Evolutionary conservation across 768 basidiomycete species (phyloP).

Genomic region (Clitopilus passeckerianus): DNA sequence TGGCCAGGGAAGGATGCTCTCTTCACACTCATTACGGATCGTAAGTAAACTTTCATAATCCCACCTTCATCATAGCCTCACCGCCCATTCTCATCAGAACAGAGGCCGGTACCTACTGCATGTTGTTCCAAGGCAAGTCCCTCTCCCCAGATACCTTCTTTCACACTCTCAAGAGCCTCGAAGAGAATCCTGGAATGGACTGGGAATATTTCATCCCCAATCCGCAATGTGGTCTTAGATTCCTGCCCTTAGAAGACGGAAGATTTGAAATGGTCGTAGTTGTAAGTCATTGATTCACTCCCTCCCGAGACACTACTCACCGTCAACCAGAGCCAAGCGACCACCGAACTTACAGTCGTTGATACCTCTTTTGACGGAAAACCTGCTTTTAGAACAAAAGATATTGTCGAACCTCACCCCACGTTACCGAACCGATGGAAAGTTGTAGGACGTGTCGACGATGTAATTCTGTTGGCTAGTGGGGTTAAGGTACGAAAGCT

Average conservation of each 20-base stretch:
- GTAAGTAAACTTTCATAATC: conserved; percentile 13
- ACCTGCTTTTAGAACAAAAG: conserved; percentile 31
- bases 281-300: neutral
- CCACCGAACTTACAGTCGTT: conserved; percentile 5
- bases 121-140: conserved; percentile 7
- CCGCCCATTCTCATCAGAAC: conserved; percentile 8
- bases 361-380: conserved; percentile 27
- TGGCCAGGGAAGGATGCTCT: conserved; percentile 11
- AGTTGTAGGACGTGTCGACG: conserved; percentile 29
- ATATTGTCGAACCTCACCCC: conserved; percentile 36
- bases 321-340: neutral
- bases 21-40: conserved; percentile 28
- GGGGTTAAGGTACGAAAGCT: conserved; percentile 28
- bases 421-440: conserved; percentile 25
- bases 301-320: neutral
- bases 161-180: too few relatives aligned
- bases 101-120: conserved; percentile 10
- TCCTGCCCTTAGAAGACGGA: conserved; percentile 2
- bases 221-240: neutral
- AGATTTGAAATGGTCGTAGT: conserved; percentile 1
- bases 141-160: too few relatives aligned
- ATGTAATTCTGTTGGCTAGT: conserved; percentile 36
- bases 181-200: conserved; percentile 7
- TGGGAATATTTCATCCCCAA: conserved; percentile 3
- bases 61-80: too few relatives aligned